Evolutionary conservation across 2,329 filamentous ascomycete genomes (phyloP).

Genomic region (Acrocalymma vagum): DNA sequence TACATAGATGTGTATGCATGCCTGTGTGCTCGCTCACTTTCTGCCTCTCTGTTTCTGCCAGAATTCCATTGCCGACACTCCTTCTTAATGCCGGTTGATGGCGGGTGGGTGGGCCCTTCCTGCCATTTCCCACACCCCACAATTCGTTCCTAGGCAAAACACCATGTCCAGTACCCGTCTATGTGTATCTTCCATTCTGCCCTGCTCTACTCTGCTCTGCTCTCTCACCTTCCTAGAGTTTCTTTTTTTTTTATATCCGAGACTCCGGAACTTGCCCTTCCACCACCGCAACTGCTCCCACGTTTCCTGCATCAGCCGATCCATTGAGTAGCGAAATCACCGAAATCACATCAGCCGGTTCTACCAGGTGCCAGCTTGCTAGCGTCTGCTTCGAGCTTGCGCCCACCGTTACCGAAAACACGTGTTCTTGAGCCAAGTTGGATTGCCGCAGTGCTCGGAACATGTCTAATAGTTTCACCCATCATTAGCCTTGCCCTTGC

Average conservation of each 20-base stretch:
- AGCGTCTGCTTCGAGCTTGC: slow-evolving; percentile 91
- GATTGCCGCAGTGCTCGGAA: slow-evolving; percentile 79
- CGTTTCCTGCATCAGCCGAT: slow-evolving; percentile 51
- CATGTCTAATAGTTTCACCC: slow-evolving; percentile 74
- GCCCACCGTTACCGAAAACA: slow-evolving; percentile 92
- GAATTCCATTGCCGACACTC: no score
- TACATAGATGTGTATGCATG: no score
- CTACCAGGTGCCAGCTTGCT: slow-evolving; percentile 87
- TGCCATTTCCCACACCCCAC: no score
- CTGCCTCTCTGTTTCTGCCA: no score
- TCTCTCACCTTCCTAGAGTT: no score
- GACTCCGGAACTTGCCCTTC: slow-evolving; percentile 49
- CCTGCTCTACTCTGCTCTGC: no score
- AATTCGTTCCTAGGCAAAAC: no score
- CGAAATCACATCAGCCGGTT: slow-evolving; percentile 87
- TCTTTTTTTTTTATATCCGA: slow-evolving; percentile 27
- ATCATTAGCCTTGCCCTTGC: slow-evolving; percentile 12
- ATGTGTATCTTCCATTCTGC: no score
- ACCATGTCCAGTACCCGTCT: no score
- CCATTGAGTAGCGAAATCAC: slow-evolving; percentile 64
- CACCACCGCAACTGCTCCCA: slow-evolving; percentile 50
- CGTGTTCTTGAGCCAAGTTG: slow-evolving; percentile 67
- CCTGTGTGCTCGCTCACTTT: no score
- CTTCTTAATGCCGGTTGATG: no score
- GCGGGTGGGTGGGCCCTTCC: no score